phyloP scores from a whole-genome alignment of 768 basidiomycete genomes.

The Mycena leptocephala region DNA sequence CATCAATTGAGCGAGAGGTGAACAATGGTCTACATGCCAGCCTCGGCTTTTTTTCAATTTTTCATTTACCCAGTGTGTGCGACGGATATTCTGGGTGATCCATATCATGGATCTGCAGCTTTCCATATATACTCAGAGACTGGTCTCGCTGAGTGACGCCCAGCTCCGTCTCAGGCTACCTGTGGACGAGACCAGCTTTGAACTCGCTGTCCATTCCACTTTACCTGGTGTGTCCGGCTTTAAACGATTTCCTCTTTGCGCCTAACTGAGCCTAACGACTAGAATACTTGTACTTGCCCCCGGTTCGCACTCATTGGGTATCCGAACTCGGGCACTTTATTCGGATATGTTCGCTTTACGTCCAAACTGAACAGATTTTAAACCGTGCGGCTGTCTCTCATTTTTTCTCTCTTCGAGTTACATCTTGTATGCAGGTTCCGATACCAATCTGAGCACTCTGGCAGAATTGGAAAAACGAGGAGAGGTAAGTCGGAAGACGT shows the following conservation, averaged over 20 bases:
- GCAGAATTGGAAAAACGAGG: slow-evolving; percentile 60
- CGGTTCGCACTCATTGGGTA: slow-evolving; percentile 72
- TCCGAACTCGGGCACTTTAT: slow-evolving; percentile 87
- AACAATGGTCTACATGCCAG: too few species aligned
- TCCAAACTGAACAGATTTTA: slow-evolving; percentile 71
- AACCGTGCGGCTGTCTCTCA: slow-evolving; percentile 58
- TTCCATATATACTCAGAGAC: slow-evolving; percentile 40
- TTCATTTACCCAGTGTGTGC: too few species aligned
- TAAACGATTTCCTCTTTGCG: not conserved
- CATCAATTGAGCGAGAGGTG: slow-evolving; percentile 82
- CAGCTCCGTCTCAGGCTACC: slow-evolving; percentile 79
- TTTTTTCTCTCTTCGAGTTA: slow-evolving; percentile 16
- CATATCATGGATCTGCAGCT: slow-evolving; percentile 72
- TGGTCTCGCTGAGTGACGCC: slow-evolving; percentile 45
- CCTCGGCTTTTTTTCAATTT: too few species aligned
- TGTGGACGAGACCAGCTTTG: slow-evolving; percentile 88
- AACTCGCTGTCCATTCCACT: slow-evolving; percentile 75
- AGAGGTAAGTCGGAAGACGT: slow-evolving; percentile 54
- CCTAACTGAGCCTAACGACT: not conserved
- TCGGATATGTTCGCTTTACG: slow-evolving; percentile 77
- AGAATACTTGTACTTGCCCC: slow-evolving; percentile 82
- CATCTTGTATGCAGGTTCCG: slow-evolving; percentile 48
- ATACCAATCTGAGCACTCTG: slow-evolving; percentile 52
- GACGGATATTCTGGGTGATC: slow-evolving; percentile 88
- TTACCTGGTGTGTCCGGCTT: slow-evolving; percentile 61